Conservation (phyloP, 2,329 filamentous ascomycete genomes). For the Colletotrichum plurivorum region DNA sequence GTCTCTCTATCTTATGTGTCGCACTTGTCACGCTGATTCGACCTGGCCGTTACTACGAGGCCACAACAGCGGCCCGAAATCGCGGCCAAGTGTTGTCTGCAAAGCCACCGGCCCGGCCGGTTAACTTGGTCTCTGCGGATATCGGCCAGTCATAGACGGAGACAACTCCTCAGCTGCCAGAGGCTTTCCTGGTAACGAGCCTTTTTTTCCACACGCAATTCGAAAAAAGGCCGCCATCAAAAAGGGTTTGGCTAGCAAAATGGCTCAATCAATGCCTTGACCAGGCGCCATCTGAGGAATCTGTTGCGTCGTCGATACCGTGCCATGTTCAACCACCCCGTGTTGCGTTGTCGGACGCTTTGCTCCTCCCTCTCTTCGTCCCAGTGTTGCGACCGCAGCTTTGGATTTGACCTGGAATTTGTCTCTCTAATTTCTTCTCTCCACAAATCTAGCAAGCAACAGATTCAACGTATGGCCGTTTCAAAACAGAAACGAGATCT, state of each 20-base stretch:
- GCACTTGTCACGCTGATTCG: conserved; percentile 18
- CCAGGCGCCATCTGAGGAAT: neutral
- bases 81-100: conserved; percentile 39
- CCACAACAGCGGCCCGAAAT: conserved; percentile 37
- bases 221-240: neutral
- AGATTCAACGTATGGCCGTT: neutral
- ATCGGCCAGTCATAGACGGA: neutral
- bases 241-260: neutral
- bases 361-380: neutral
- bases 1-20: conserved; percentile 6
- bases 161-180: neutral
- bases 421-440: neutral
- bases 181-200: neutral
- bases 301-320: neutral
- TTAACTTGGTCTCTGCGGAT: conserved; percentile 18
- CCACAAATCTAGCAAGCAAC: neutral
- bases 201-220: neutral
- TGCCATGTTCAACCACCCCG: neutral
- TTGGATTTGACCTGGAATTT: neutral
- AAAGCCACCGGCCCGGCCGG: conserved; percentile 29
- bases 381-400: conserved; percentile 18
- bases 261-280: neutral
- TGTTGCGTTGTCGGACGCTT: neutral
- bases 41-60: conserved; percentile 26
- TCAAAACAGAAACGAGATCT: conserved; percentile 1